phyloP scores from a whole-genome alignment of 1,284 basidiomycete genomes.

The Fomitopsis schrenkii region DNA sequence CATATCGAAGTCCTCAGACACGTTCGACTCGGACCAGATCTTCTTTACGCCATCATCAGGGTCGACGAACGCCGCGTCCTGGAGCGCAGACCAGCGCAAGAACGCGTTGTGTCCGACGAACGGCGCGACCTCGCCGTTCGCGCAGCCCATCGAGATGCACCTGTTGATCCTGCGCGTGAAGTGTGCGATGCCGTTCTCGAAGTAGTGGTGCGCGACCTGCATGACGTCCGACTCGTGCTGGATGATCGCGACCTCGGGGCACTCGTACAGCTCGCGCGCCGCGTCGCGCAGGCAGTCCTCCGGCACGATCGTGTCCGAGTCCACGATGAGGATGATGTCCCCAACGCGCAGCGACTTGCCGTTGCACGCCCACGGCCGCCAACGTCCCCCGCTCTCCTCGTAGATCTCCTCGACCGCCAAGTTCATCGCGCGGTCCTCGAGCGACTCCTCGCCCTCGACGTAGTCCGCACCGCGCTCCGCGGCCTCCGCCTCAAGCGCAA shows the following conservation, averaged over 20 bases:
- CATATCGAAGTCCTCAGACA: slow-evolving; percentile 83
- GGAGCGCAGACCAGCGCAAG: slow-evolving; percentile 79
- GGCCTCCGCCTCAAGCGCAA: slow-evolving; percentile 39
- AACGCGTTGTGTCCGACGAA: slow-evolving; percentile 91
- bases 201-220: slow-evolving; percentile 84
- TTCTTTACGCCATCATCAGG: slow-evolving; percentile 59
- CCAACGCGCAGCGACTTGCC: slow-evolving; percentile 56
- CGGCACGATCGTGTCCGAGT: slow-evolving; percentile 84
- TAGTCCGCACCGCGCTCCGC: slow-evolving; percentile 18
- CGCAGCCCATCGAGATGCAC: slow-evolving; percentile 71
- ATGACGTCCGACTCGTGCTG: slow-evolving; percentile 85
- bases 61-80: slow-evolving; percentile 75
- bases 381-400: slow-evolving; percentile 48
- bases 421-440: slow-evolving; percentile 63
- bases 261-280: slow-evolving; percentile 73
- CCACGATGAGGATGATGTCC: slow-evolving; percentile 66
- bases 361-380: slow-evolving; percentile 65
- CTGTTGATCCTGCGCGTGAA: slow-evolving; percentile 80
- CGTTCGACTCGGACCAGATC: slow-evolving; percentile 83
- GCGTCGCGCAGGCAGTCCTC: slow-evolving; percentile 86
- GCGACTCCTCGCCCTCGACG: slow-evolving; percentile 30
- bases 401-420: slow-evolving; percentile 67
- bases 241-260: slow-evolving; percentile 78
- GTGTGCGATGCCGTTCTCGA: slow-evolving; percentile 82
- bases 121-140: slow-evolving; percentile 79